phyloP scores from a whole-genome alignment of 2,329 filamentous ascomycete genomes.

The Beauveria varroae region DNA sequence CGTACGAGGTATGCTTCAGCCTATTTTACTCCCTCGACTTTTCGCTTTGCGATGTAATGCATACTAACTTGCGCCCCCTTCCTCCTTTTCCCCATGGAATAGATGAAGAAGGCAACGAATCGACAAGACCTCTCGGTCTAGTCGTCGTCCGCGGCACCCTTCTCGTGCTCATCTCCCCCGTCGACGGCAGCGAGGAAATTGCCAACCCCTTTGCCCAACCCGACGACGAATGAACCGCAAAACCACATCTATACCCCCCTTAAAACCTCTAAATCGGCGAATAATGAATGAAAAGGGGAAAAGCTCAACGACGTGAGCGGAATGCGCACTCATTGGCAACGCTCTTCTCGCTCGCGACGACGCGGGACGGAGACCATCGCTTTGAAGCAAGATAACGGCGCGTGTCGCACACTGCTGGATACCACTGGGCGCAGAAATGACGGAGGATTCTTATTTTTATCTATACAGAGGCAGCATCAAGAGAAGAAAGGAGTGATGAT shows the following conservation, averaged over 20 bases:
- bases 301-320: too few species aligned
- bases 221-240: constrained; percentile 47
- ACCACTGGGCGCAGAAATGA: not conserved
- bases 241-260: not conserved
- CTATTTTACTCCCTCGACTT: not conserved
- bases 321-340: too few species aligned
- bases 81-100: not conserved
- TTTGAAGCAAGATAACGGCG: too few species aligned
- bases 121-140: constrained; percentile 71
- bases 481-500: not conserved
- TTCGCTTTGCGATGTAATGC: not conserved
- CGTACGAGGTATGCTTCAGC: constrained; percentile 62
- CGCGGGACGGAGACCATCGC: too few species aligned
- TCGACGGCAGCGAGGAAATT: constrained; percentile 93
- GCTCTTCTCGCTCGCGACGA: too few species aligned
- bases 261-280: too few species aligned
- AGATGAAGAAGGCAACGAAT: constrained; percentile 93
- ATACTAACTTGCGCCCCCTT: not conserved
- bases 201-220: constrained; percentile 81
- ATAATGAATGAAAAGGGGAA: not conserved
- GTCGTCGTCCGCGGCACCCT: constrained; percentile 89
- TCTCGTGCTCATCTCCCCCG: constrained; percentile 83
- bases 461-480: not conserved
- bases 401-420: not conserved
- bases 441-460: not conserved